Evolutionary conservation across 148 eudicot species (phyloP), one percentile per base, ranked within the genome.

Genomic region (Gaultheria prostrata): DNA sequence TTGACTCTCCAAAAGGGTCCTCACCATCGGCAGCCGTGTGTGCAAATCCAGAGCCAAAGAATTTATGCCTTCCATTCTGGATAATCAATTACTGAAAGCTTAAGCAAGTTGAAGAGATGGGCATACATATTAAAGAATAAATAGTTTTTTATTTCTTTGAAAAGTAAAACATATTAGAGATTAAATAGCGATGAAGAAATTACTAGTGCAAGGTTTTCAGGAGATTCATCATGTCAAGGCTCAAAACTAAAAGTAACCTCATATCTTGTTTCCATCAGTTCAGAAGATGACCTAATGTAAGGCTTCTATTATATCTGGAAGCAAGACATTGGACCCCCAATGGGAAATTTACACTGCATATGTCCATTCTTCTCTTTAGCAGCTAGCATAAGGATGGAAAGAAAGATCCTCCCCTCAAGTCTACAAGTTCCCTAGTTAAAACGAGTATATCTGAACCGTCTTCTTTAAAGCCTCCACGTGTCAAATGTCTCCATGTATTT

Each of bases 21-120:
- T 91, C 94, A 85, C 85, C 86, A 67, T 88, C 92, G 75, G 87
- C 90, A 51, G 91, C 98, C 24, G 94, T 76, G 77, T 87, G 93
- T 28, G 91, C 85, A 92, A 90, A 95, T 79, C 93, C 91, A 84
- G 93, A 87, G n/a, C 86, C 86, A 86, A 88, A 94, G 80, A 93
- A 88, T 54, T 91, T 92, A 67, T 88, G 82, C 63, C 94, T 88
- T 86, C 92, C 92, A 88, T 87, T 91, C 99, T 96, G 92, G 76
- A 89, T 48, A 33, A 84, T 39, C 63, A 84, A 49, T 81, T 75
- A 35, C 35, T 59, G 14, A 69, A 81, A 80, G 76, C 77, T 83
- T 33, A 75, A 85, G 82, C 83, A 70, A 51, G 35, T 30, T n/a
- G n/a, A 39, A 72, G 30, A 54, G 32, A n/a, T 7, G 57, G 39